Base-by-base conservation (phyloP, 768 basidiomycete species). In the Gymnopilus dilepis region DNA sequence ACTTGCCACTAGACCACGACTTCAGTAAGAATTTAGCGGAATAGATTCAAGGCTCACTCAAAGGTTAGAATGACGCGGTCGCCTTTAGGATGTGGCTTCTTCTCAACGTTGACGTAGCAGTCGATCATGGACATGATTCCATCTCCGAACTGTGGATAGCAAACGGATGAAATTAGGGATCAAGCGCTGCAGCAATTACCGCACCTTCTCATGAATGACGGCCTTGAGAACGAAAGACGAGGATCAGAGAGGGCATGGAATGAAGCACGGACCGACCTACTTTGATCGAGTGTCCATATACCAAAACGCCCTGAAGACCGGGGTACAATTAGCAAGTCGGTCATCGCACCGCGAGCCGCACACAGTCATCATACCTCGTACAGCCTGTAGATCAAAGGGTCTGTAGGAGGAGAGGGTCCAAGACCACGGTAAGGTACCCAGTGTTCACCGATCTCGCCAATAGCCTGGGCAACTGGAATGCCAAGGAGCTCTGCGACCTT, bases 81-180 rank as follows among this genome's bases (percentile, higher is more conserved):
- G 34, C 91, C 91, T 68, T 88, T 90, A 15, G 90, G 90, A 67
- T 92, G 85, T 15, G 82, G 79, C 72, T 93, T 92, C 76, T 80
- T 85, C 62, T 84, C 78, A 45, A 93, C 78, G 48, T 79, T 80
- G 62, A 93, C 81, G 65, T 84, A 87, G 74, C 91, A 93, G 72
- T 94, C 91, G 59, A 93, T 92, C 89, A 93, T 91, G 19, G 89
- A 90, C 90, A 93, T 92, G 62, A 94, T 93, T 4, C 92, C 91
- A 67, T 94, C 92, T 5, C 92, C 92, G 64, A 92, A 93, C 89
- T 91, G 64, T 2, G 60, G 22, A 19, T 26, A 33, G 31, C 65
- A 26, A 43, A 50, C 59, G 11, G 64, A 28, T 31, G 22, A 53
- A 22, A 34, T 63, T 11, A 19, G 56, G 13, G 22, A 19, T 45